Conservation (phyloP, 805 yeast genomes). For the Monosporozyma unispora region DNA sequence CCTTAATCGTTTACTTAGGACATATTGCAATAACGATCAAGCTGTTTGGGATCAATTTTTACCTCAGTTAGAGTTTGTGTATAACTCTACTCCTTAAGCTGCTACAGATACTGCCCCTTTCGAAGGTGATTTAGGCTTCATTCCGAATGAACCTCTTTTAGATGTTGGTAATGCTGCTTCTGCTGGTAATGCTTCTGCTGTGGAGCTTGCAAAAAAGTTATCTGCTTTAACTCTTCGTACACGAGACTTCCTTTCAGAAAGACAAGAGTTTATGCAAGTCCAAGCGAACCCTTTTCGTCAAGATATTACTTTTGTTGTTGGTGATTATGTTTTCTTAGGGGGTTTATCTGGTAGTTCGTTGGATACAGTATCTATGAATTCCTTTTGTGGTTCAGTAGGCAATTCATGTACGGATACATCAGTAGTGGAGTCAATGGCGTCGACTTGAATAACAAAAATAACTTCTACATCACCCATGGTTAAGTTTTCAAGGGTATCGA, state of each 20-base stretch:
- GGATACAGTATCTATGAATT: not conserved
- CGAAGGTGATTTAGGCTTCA: slow-evolving; percentile 8
- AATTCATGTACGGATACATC: not conserved
- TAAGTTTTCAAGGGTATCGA: not conserved
- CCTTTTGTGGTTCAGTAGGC: not conserved
- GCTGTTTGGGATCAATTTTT: too few species aligned
- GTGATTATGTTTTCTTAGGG: slow-evolving; percentile 5
- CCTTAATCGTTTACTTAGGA: too few species aligned
- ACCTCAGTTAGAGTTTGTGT: slow-evolving; percentile 6
- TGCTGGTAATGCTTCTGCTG: not conserved
- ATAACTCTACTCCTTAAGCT: slow-evolving; percentile 3
- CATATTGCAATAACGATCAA: too few species aligned
- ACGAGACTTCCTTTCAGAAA: slow-evolving; percentile 1
- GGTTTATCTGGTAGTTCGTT: not conserved
- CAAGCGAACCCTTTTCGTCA: not conserved
- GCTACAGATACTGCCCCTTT: slow-evolving; percentile 4
- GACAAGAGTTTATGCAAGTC: slow-evolving; percentile 1
- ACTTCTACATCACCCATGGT: not conserved
- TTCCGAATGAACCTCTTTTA: slow-evolving; percentile 6
- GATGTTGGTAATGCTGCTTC: not conserved
- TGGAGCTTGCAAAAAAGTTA: not conserved
- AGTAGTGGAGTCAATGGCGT: not conserved
- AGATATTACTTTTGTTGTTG: not conserved
- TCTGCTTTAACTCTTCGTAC: not conserved
- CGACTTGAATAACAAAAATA: not conserved